phyloP scores from a whole-genome alignment of 148 eudicot species.

The Diospyros kaki region DNA sequence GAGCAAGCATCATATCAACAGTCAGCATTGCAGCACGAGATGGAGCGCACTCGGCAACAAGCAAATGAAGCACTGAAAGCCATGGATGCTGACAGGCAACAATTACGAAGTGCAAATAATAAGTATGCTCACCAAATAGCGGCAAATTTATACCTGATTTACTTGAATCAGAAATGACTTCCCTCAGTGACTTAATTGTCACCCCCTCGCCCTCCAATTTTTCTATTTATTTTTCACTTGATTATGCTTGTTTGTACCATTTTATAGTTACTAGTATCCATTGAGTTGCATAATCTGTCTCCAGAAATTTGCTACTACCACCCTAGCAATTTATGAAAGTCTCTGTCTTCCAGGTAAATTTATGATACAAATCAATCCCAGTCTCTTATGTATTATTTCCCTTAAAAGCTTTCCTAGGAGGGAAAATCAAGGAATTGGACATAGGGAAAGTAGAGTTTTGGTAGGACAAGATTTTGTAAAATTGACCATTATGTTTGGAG shows the following conservation, averaged over 20 bases:
- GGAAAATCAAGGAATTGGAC: no score
- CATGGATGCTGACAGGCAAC: conserved; percentile 87
- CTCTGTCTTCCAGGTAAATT: no score
- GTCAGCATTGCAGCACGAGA: conserved; percentile 74
- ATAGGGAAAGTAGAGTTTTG: no score
- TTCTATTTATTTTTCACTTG: background rate
- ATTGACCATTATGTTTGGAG: no score
- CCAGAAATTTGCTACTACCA: no score
- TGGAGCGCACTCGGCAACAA: conserved; percentile 88
- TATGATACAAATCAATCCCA: no score
- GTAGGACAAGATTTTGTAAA: no score
- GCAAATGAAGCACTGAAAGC: conserved; percentile 93
- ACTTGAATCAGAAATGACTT: background rate
- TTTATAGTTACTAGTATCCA: background rate
- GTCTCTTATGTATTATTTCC: no score
- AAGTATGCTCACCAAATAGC: conserved; percentile 44
- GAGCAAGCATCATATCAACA: conserved; percentile 65
- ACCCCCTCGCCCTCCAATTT: background rate
- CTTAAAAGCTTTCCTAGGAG: no score
- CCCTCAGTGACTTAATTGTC: background rate
- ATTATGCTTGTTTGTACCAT: background rate
- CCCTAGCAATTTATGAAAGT: no score
- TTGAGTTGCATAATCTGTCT: background rate
- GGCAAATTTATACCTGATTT: conserved; percentile 2
- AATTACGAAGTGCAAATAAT: conserved; percentile 83